Percentiles rank a stretch among this genome's conserved stretches.
Evolutionary conservation across 2,329 filamentous ascomycete genomes (phyloP).

Genomic region (Ophiocordyceps camponoti-saundersi): DNA sequence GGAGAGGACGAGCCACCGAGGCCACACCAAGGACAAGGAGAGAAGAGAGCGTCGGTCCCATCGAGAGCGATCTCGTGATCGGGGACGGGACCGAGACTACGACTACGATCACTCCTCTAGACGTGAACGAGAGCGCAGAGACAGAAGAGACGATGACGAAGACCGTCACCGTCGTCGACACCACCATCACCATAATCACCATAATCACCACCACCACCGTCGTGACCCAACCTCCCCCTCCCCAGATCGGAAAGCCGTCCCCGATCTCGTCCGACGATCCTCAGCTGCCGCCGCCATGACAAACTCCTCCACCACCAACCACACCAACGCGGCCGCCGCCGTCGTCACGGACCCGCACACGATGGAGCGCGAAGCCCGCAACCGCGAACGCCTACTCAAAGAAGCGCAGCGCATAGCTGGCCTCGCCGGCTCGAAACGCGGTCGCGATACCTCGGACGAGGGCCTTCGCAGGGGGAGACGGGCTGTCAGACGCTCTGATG

Average conservation of each 20-base stretch:
- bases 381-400: constrained; percentile 48
- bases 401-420: constrained; percentile 47
- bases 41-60: constrained; percentile 15
- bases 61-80: constrained; percentile 26
- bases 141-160: constrained; percentile 13
- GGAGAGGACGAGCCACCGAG: constrained; percentile 40
- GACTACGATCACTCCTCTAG: constrained; percentile 17
- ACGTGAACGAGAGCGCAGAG: constrained; percentile 8
- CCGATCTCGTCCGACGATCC: too few relatives aligned
- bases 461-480: neutral
- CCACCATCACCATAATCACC: constrained; percentile 2
- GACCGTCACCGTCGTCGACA: neutral
- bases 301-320: too few relatives aligned
- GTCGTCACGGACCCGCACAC: constrained; percentile 53
- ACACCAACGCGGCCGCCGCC: constrained; percentile 7
- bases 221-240: constrained; percentile 1
- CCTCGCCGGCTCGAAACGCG: constrained; percentile 30
- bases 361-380: constrained; percentile 48
- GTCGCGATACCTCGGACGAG: constrained; percentile 22
- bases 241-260: neutral
- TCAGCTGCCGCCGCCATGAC: neutral
- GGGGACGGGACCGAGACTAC: constrained; percentile 21
- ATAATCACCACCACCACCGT: constrained; percentile 19
- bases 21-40: constrained; percentile 37
- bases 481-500: constrained; percentile 24